A percentile compares a stretch with the other conserved stretches of the same genome.
These are phyloP conservation scores for Penicillium sp. DNA, from an alignment of 2,329 filamentous ascomycete genomes.

Conservation along the genomic window DNA sequence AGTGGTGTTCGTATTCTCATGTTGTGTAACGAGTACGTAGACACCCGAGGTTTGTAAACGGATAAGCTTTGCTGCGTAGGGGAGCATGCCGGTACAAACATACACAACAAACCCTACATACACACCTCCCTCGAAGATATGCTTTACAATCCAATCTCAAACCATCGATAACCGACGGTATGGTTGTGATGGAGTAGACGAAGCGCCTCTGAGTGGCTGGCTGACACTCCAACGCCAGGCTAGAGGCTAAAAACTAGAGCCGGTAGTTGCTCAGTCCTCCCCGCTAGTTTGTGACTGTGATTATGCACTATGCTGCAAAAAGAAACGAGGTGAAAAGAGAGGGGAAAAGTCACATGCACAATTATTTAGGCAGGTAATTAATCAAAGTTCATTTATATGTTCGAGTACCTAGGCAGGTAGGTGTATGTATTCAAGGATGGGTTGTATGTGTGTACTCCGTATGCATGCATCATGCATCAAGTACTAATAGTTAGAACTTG, in stretches of 20 bases:
- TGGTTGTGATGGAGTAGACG: too few species aligned
- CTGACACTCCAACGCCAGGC: neutral
- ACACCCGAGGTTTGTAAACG: too few species aligned
- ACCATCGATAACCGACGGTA: neutral
- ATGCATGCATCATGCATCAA: neutral
- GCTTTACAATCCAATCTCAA: neutral
- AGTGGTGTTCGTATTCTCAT: too few species aligned
- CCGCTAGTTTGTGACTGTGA: neutral
- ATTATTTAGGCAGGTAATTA: neutral
- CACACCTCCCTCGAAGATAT: too few species aligned
- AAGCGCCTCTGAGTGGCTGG: neutral
- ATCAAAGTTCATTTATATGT: neutral
- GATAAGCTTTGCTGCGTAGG: too few species aligned
- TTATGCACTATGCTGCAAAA: too few species aligned
- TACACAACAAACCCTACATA: too few species aligned
- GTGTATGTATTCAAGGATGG: neutral
- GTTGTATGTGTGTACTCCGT: neutral
- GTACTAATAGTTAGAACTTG: neutral
- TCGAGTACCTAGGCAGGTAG: too few species aligned
- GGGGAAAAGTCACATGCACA: neutral
- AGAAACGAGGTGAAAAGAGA: neutral
- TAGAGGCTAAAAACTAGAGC: too few species aligned
- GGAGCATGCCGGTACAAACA: too few species aligned
- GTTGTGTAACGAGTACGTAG: too few species aligned
- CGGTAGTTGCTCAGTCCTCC: too few species aligned